Evolutionary conservation across 1,284 basidiomycete species (phyloP).

Genomic region (Trichosporon faecale): DNA sequence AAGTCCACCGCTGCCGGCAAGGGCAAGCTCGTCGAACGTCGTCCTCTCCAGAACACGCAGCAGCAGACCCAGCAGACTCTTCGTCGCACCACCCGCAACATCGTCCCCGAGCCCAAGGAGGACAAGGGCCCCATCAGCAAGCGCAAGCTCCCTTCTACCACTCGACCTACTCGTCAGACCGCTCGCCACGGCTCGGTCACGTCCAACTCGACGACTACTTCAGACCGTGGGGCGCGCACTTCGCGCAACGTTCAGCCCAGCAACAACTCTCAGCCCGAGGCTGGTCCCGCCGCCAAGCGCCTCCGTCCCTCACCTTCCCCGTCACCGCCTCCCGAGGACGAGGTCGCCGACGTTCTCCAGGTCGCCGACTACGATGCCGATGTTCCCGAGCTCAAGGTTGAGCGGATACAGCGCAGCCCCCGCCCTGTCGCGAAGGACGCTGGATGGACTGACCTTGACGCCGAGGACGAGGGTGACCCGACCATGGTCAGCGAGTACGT

Average conservation of each 20-base stretch:
- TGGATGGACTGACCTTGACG: slow-evolving; percentile 81
- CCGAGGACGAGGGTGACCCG: slow-evolving; percentile 90
- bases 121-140: slow-evolving; percentile 23
- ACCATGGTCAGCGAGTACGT: slow-evolving; percentile 98
- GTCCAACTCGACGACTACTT: slow-evolving; percentile 20
- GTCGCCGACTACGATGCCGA: not conserved
- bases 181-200: slow-evolving; percentile 16
- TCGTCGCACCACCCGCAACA: slow-evolving; percentile 15
- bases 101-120: not conserved
- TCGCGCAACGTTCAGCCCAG: slow-evolving; percentile 22
- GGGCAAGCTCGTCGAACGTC: slow-evolving; percentile 25
- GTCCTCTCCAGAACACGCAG: slow-evolving; percentile 29
- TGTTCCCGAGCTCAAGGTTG: slow-evolving; percentile 3
- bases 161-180: slow-evolving; percentile 16
- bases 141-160: slow-evolving; percentile 29
- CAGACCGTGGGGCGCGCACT: slow-evolving; percentile 11
- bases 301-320: slow-evolving; percentile 4
- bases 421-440: slow-evolving; percentile 53
- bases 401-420: slow-evolving; percentile 8
- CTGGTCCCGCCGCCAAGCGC: slow-evolving; percentile 38
- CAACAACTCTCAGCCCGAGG: slow-evolving; percentile 27
- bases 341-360: not conserved
- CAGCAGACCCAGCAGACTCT: slow-evolving; percentile 15
- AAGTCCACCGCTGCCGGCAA: slow-evolving; percentile 24
- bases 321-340: not conserved